These are phyloP conservation scores for Biscogniauxia sp. DNA, from an alignment of 2,329 filamentous ascomycete species.

Conservation along the genomic window DNA sequence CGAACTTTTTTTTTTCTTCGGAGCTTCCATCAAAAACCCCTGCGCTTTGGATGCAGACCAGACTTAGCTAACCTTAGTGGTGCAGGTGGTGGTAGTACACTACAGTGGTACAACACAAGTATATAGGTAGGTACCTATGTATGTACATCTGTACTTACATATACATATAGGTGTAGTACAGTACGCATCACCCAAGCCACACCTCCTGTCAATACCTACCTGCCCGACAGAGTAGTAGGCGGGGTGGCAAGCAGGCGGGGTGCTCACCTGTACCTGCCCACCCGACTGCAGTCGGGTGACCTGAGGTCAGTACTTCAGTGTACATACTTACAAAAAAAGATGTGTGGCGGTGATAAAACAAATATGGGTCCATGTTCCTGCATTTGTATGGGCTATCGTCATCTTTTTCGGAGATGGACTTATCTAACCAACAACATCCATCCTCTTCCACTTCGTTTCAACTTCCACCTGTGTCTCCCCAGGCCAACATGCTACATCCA, in stretches of 20 bases:
- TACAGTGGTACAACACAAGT: background rate
- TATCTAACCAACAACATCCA: background rate
- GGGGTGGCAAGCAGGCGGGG: no score
- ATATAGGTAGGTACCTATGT: background rate
- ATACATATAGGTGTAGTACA: no score
- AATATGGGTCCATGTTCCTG: background rate
- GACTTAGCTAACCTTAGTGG: no score
- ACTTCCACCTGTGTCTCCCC: background rate
- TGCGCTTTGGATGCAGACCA: no score
- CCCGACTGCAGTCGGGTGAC: no score
- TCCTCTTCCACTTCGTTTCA: background rate
- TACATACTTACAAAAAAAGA: no score
- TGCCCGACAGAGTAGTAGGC: no score
- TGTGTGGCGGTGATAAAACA: background rate
- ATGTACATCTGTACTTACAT: no score
- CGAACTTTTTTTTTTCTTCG: background rate
- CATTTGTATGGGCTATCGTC: background rate
- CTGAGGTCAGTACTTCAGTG: no score
- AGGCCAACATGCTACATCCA: background rate
- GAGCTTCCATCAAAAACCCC: background rate
- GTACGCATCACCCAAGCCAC: no score
- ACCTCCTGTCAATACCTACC: background rate
- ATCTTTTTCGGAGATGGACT: background rate
- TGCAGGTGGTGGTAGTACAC: no score
- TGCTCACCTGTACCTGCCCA: no score